Conservation (phyloP, 2,329 filamentous ascomycete species). For the Fusarium hainanense region DNA sequence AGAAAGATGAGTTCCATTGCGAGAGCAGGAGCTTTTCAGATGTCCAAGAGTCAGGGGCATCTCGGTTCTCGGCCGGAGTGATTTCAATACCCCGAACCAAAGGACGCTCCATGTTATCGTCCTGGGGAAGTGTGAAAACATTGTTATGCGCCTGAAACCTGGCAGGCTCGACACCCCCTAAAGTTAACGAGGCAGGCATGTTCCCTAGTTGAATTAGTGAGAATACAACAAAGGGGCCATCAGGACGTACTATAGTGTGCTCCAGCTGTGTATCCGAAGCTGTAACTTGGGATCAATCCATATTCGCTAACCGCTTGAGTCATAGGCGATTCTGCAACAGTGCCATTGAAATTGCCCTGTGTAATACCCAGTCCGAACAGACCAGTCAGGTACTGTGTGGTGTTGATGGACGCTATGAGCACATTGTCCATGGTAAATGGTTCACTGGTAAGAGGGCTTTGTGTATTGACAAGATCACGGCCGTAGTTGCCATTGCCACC, state of each 20-base stretch:
- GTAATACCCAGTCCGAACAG: conserved; percentile 68
- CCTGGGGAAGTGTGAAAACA: conserved; percentile 67
- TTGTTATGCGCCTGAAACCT: conserved; percentile 70
- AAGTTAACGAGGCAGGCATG: conserved; percentile 67
- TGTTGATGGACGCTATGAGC: conserved; percentile 64
- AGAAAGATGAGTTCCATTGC: conserved; percentile 59
- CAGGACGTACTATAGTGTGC: conserved; percentile 73
- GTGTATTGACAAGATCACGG: conserved; percentile 59
- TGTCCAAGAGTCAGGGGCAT: conserved; percentile 53
- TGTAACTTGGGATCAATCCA: conserved; percentile 74
- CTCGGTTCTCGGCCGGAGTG: conserved; percentile 46
- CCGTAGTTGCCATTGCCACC: conserved; percentile 74
- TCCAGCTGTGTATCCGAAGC: conserved; percentile 80
- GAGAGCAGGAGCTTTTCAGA: conserved; percentile 54
- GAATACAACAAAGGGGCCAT: not conserved
- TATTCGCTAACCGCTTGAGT: conserved; percentile 68
- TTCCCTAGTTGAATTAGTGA: conserved; percentile 46
- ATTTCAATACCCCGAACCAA: conserved; percentile 68
- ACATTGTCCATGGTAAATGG: conserved; percentile 57
- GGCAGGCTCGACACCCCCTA: conserved; percentile 76
- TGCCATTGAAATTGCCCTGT: conserved; percentile 62
- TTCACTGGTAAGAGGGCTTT: conserved; percentile 53
- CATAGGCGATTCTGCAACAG: conserved; percentile 63
- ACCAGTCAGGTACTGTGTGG: conserved; percentile 66
- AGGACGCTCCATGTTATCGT: conserved; percentile 67